phyloP scores from a whole-genome alignment of 2,329 filamentous ascomycete genomes.

The Aureobasidium sp. region DNA sequence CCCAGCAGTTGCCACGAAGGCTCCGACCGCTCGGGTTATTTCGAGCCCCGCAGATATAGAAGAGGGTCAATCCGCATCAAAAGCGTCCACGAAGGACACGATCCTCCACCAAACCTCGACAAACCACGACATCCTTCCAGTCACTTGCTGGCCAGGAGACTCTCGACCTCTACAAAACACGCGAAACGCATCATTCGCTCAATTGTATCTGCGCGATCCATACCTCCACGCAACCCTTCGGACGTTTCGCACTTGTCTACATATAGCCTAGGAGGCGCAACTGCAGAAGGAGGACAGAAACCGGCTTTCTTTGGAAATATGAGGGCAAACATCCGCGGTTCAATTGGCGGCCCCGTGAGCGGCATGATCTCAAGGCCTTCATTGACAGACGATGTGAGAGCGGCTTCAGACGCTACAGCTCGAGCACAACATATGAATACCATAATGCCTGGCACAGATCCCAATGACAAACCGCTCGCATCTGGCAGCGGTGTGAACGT shows the following conservation, averaged over 20 bases:
- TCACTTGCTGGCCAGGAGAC: constrained; percentile 26
- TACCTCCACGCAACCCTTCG: constrained; percentile 11
- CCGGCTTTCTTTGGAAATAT: constrained; percentile 21
- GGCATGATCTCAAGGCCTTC: constrained; percentile 33
- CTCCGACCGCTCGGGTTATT: background rate
- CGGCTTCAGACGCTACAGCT: constrained; percentile 26
- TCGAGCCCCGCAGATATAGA: constrained; percentile 10
- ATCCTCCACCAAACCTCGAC: background rate
- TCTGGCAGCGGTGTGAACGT: constrained; percentile 67
- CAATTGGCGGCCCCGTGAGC: constrained; percentile 32
- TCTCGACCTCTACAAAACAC: constrained; percentile 43
- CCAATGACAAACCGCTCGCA: constrained; percentile 61
- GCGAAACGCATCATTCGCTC: constrained; percentile 43
- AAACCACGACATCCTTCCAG: background rate
- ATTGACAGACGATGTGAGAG: constrained; percentile 33
- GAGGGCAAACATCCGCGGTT: constrained; percentile 32
- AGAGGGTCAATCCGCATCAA: constrained; percentile 13
- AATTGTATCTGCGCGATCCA: constrained; percentile 21
- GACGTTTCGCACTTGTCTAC: constrained; percentile 22
- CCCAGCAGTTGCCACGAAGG: background rate
- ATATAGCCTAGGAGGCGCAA: background rate
- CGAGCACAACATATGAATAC: constrained; percentile 3
- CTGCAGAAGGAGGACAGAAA: background rate
- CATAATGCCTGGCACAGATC: constrained; percentile 25
- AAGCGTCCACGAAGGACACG: background rate